Evolutionary conservation across 257 asterid species (phyloP), one percentile per base, ranked within the genome.

Genomic region (Capsicum pubescens): DNA sequence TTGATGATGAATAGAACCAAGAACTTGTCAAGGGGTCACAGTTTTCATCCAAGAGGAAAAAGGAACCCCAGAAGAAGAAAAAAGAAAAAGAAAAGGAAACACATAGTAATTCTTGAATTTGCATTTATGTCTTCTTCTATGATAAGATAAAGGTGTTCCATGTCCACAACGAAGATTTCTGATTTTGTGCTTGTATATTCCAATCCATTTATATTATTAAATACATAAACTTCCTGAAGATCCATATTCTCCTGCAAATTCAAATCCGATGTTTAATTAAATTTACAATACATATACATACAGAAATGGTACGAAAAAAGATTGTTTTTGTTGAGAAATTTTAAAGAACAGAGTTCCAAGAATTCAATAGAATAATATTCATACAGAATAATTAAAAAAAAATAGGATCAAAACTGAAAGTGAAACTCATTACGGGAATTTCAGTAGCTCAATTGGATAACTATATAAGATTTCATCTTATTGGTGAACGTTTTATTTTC

Each of bases 31-130:
- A 16, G 67, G 67, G 5, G 67, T 60, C 67, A n/a, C 8, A 7
- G 5, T 10, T 60, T 61, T 61, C 14, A 61, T 6, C 0, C 19
- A 3, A 1, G 2, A 54, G 17, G 16, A 46, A 19, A 46, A 50
- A 61, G 71, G 15, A 74, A 2, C 26, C 26, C 26, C 26, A 26
- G 1, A 26, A 26, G 26, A 26, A 26, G 1, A 26, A 26, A 26
- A 26, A 26, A 26, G 1, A 26, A 1, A 26, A 26, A 10, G 17
- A n/a, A 16, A 50, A 0, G 81, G 64, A 16, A 57, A 88, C 92
- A 84, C 55, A 93, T 1, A 26, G 90, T 84, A 79, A 88, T 86
- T 89, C 94, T 93, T 67, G 98, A 91, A 86, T 91, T 91, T 66
- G 89, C 82, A 56, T 76, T 85, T 1, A 57, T 64, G 26, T 91